Conservation (phyloP, 805 yeast species). For the Candida corydali region DNA sequence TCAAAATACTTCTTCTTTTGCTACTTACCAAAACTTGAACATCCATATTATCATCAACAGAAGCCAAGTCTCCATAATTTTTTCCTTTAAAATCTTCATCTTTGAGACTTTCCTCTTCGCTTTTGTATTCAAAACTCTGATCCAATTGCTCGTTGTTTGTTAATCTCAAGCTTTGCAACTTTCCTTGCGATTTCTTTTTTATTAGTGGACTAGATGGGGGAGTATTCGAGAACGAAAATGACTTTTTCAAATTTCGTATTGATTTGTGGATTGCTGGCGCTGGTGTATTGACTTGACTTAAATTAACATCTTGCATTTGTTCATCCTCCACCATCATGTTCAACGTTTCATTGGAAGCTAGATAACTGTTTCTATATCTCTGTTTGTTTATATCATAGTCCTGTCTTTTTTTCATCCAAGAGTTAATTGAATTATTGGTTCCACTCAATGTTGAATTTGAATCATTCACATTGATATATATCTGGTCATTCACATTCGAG, state of each 20-base stretch:
- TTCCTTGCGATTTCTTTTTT: slow-evolving; percentile 1
- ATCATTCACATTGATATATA: slow-evolving; percentile 19
- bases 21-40: slow-evolving; percentile 72
- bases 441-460: slow-evolving; percentile 42
- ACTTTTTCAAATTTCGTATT: slow-evolving; percentile 18
- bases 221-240: slow-evolving; percentile 19
- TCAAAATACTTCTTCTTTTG: slow-evolving; percentile 53
- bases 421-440: slow-evolving; percentile 44
- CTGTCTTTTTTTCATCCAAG: slow-evolving; percentile 50
- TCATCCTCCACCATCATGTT: slow-evolving; percentile 9
- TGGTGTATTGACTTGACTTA: not conserved
- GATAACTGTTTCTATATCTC: slow-evolving; percentile 19
- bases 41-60: slow-evolving; percentile 48
- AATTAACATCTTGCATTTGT: not conserved
- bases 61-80: slow-evolving; percentile 25
- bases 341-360: slow-evolving; percentile 28
- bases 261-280: slow-evolving; percentile 10
- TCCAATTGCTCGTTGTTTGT: slow-evolving; percentile 8
- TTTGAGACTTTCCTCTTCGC: too few species aligned
- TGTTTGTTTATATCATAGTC: slow-evolving; percentile 31
- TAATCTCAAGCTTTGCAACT: slow-evolving; percentile 8
- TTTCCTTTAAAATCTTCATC: slow-evolving; percentile 7
- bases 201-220: slow-evolving; percentile 19
- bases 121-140: not conserved
- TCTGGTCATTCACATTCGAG: slow-evolving; percentile 7